Conservation (phyloP, 1,284 basidiomycete species). For the Melampsora americana region DNA sequence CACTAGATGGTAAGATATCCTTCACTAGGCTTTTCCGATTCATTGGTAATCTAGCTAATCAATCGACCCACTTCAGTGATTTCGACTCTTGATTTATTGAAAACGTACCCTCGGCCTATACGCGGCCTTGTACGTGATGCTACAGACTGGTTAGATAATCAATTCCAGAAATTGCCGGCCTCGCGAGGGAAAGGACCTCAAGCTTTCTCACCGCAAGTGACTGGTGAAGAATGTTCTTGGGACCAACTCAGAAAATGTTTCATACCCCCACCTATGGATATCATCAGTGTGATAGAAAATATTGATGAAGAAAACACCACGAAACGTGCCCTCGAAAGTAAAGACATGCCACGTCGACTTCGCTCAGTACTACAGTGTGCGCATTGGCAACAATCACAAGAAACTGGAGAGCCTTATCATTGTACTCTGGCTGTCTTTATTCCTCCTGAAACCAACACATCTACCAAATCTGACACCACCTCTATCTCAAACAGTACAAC, state of each 20-base stretch:
- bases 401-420: not conserved
- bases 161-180: conserved; percentile 22
- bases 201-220: conserved; percentile 16
- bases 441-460: not conserved
- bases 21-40: not conserved
- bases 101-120: conserved; percentile 19
- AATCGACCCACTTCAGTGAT: conserved; percentile 10
- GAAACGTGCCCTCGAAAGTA: not conserved
- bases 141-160: conserved; percentile 29
- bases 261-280: conserved; percentile 20
- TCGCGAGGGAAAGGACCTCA: not conserved
- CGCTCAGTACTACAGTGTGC: conserved; percentile 31
- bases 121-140: conserved; percentile 31
- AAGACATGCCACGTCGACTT: conserved; percentile 25
- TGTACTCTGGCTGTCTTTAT: not conserved
- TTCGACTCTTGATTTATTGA: conserved; percentile 32
- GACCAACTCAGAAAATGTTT: conserved; percentile 15
- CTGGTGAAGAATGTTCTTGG: conserved; percentile 29
- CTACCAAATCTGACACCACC: conserved; percentile 7
- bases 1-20: conserved; percentile 16
- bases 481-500: not conserved
- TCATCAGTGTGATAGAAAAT: conserved; percentile 8
- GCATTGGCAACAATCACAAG: conserved; percentile 25
- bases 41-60: not conserved
- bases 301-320: not conserved